Evolutionary conservation across 2,329 filamentous ascomycete genomes (phyloP).

Genomic region (Botryotinia globosa): DNA sequence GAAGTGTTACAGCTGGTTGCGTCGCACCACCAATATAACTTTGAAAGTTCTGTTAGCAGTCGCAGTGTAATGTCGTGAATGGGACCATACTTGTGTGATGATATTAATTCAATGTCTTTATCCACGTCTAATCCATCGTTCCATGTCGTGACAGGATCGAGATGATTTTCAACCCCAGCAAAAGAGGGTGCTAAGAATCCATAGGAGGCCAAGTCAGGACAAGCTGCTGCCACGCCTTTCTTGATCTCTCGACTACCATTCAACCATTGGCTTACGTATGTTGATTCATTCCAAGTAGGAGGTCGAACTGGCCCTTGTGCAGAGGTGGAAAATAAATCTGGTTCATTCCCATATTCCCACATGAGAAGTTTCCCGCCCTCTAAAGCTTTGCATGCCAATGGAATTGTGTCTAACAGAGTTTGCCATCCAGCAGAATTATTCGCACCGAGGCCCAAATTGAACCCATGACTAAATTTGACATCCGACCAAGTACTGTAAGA

Average conservation of each 20-base stretch:
- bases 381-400: conserved; percentile 56
- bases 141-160: conserved; percentile 53
- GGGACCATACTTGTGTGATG: conserved; percentile 55
- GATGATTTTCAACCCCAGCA: conserved; percentile 49
- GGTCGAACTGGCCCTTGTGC: conserved; percentile 53
- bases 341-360: conserved; percentile 66
- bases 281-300: conserved; percentile 50
- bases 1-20: conserved; percentile 59
- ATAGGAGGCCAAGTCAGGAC: conserved; percentile 50
- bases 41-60: conserved; percentile 15
- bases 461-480: conserved; percentile 58
- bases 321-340: conserved; percentile 56
- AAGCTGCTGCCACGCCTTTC: conserved; percentile 45
- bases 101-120: conserved; percentile 51
- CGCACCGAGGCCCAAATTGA: conserved; percentile 53
- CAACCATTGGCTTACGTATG: conserved; percentile 57
- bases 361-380: conserved; percentile 49
- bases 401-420: conserved; percentile 53
- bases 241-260: conserved; percentile 52
- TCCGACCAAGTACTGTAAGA: conserved; percentile 57
- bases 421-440: conserved; percentile 52
- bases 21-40: conserved; percentile 62
- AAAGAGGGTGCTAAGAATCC: conserved; percentile 59
- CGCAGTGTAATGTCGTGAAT: not conserved
- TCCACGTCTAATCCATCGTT: conserved; percentile 51